Evolutionary conservation across 768 basidiomycete species (phyloP), one percentile per base, ranked within the genome.

Genomic region (Rubroboletus pulcherrimus): DNA sequence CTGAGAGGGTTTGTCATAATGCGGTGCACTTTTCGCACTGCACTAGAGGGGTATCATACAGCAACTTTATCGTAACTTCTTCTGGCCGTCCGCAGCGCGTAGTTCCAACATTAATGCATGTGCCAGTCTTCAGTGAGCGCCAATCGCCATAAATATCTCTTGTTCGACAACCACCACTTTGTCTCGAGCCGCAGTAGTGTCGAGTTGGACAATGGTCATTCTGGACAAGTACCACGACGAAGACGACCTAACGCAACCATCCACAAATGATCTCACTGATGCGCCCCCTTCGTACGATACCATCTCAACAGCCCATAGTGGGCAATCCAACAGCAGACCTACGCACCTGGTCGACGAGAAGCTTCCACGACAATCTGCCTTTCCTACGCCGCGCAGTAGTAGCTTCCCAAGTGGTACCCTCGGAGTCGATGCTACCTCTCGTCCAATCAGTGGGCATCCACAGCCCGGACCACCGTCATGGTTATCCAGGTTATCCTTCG

Each of bases 1-100:
- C n/a, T n/a, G n/a, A n/a, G 15, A 10, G 44, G 12, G 7, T 19
- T 9, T 43, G 29, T 49, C 19, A 15, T 30, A 45, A 55, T 56
- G 71, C 78, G 47, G 83, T 82, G 43, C 47, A 59, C 75, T 80
- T 0, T 80, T 81, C 7, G 79, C 82, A 8, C 77, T 69, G 34
- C 10, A n/a, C n/a, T n/a, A 11, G 65, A 61, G 39, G 53, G 35
- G 26, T 17, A 21, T n/a, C 42, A 29, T 29, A 29, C 17, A 44
- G 17, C 43, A 44, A n/a, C n/a, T n/a, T n/a, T n/a, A n/a, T n/a
- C n/a, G n/a, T n/a, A n/a, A n/a, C 21, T 21, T 21, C 21, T 21
- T 21, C 2, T 43, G 43, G 6, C 29, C 31, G 11, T 45, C 55
- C 51, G 55, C 55, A 56, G 10, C 19, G 41, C 31, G 11, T n/a